Percentiles rank a stretch among this genome's conserved stretches.
phyloP scores from a whole-genome alignment of 2,329 filamentous ascomycete species.

The Phialophora expanda region DNA sequence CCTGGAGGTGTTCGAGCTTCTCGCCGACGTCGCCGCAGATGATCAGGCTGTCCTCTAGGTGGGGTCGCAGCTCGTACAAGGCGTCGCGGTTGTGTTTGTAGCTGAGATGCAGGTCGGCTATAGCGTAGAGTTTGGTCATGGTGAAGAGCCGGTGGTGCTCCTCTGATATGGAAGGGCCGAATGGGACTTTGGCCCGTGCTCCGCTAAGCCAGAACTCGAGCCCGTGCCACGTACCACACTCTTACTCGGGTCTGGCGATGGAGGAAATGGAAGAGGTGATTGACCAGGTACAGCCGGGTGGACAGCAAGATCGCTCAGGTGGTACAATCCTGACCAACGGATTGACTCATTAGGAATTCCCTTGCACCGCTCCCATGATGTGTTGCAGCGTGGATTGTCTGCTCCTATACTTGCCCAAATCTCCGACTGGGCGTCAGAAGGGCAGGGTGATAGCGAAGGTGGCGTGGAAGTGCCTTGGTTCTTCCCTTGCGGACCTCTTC shows the following conservation, averaged over 20 bases:
- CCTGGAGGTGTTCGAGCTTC: slow-evolving; percentile 38
- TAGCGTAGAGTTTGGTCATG: slow-evolving; percentile 39
- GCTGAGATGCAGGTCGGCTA: slow-evolving; percentile 38
- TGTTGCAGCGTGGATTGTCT: background rate
- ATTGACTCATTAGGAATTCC: background rate
- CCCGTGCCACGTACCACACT: background rate
- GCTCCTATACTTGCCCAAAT: background rate
- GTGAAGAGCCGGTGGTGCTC: background rate
- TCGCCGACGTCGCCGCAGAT: slow-evolving; percentile 40
- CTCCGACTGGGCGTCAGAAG: background rate
- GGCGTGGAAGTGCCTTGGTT: background rate
- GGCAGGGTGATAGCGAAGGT: background rate
- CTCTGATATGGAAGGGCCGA: background rate
- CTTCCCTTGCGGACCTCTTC: background rate
- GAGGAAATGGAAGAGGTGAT: background rate
- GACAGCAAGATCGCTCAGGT: background rate
- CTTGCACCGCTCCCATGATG: background rate
- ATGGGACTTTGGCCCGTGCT: background rate
- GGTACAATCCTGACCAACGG: background rate
- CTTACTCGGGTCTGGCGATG: no score
- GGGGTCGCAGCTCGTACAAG: slow-evolving; percentile 34
- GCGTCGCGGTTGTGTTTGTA: slow-evolving; percentile 40
- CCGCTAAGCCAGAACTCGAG: background rate
- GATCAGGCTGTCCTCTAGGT: slow-evolving; percentile 38
- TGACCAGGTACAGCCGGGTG: background rate